These are phyloP conservation scores for Crucibulum laeve DNA, from an alignment of 768 basidiomycete species.

Conservation along the genomic window DNA sequence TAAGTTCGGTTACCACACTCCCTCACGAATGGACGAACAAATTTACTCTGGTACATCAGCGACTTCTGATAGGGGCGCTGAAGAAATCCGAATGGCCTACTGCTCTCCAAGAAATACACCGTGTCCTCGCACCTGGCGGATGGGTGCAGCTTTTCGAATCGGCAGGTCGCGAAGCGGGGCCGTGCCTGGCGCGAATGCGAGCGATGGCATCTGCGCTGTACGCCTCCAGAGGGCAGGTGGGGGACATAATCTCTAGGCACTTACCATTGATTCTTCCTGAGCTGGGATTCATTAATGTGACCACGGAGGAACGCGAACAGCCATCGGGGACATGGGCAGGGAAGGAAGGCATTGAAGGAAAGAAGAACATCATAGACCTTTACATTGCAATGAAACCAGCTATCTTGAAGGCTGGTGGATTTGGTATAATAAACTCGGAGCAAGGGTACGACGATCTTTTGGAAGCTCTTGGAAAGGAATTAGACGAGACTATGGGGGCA, in stretches of 20 bases:
- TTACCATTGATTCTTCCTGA: background rate
- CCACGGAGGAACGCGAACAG: background rate
- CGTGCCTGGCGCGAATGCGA: no score
- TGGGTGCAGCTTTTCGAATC: slow-evolving; percentile 1
- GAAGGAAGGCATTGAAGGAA: background rate
- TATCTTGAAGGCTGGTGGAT: background rate
- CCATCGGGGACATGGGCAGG: background rate
- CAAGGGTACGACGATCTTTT: background rate
- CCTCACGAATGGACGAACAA: slow-evolving; percentile 1
- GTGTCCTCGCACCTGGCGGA: slow-evolving; percentile 1
- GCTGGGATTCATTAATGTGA: background rate
- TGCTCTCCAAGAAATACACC: background rate
- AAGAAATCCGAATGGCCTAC: background rate
- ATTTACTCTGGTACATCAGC: slow-evolving; percentile 2
- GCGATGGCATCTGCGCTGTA: background rate
- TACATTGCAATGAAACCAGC: background rate
- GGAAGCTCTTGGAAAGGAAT: background rate
- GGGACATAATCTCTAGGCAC: background rate
- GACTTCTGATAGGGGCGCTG: background rate
- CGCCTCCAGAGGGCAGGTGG: background rate
- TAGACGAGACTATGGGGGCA: background rate
- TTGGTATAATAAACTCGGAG: background rate
- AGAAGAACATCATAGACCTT: background rate
- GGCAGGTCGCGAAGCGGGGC: background rate
- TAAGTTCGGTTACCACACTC: background rate